These are phyloP conservation scores for Microcyclospora pomicola DNA, from an alignment of 2,329 filamentous ascomycete species.

Conservation along the genomic window DNA sequence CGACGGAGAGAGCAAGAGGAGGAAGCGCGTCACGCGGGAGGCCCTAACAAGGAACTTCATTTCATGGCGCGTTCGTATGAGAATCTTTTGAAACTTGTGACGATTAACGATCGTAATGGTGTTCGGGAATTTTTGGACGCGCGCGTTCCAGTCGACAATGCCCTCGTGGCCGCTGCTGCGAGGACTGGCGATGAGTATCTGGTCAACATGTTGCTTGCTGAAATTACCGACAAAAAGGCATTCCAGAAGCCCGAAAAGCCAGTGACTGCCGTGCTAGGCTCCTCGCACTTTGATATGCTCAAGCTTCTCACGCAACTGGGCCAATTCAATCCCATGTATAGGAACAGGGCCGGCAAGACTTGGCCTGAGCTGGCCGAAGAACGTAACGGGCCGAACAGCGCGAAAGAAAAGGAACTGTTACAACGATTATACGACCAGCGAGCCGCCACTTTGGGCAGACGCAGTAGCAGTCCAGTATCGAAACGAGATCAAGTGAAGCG, in stretches of 20 bases:
- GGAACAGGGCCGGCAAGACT: slow-evolving; percentile 57
- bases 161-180: slow-evolving; percentile 80
- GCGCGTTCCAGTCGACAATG: slow-evolving; percentile 47
- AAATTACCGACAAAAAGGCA: slow-evolving; percentile 43
- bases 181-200: slow-evolving; percentile 83
- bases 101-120: slow-evolving; percentile 34
- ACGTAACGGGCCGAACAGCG: slow-evolving; percentile 75
- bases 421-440: slow-evolving; percentile 57
- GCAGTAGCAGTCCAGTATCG: slow-evolving; percentile 20
- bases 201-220: slow-evolving; percentile 53
- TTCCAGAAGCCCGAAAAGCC: slow-evolving; percentile 69
- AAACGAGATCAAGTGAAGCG: slow-evolving; percentile 19
- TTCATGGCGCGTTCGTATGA: slow-evolving; percentile 38
- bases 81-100: slow-evolving; percentile 34
- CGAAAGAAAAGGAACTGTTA: slow-evolving; percentile 70
- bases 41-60: slow-evolving; percentile 27
- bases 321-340: slow-evolving; percentile 68
- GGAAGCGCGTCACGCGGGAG: slow-evolving; percentile 25
- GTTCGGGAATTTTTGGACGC: slow-evolving; percentile 35
- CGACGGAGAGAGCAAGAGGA: slow-evolving; percentile 40
- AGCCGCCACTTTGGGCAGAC: slow-evolving; percentile 6
- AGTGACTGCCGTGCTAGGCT: slow-evolving; percentile 86
- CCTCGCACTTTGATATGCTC: slow-evolving; percentile 73
- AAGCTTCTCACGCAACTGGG: slow-evolving; percentile 31
- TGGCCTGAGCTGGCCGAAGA: slow-evolving; percentile 81